A percentile compares a stretch with the other conserved stretches of the same genome.
Evolutionary conservation across 768 basidiomycete genomes (phyloP).

Genomic region (Myochromella boudieri): DNA sequence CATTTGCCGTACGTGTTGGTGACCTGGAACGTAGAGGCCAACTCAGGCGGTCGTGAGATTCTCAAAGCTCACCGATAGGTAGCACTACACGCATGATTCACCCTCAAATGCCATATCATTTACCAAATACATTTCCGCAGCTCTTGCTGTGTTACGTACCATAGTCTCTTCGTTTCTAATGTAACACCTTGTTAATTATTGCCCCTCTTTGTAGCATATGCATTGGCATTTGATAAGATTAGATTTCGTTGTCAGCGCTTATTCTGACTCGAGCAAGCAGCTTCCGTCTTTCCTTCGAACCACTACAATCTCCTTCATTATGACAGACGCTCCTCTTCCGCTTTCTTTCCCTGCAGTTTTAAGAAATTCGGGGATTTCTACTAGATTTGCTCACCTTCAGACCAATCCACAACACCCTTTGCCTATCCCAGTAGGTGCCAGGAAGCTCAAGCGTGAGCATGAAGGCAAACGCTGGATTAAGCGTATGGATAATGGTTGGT

Average conservation of each 20-base stretch:
- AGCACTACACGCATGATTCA: too few species aligned
- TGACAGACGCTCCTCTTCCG: slow-evolving; percentile 36
- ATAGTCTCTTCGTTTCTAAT: background rate
- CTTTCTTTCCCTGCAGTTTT: slow-evolving; percentile 75
- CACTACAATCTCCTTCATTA: background rate
- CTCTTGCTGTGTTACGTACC: background rate
- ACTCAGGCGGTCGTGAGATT: background rate
- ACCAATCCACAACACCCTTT: slow-evolving; percentile 16
- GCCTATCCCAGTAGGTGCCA: slow-evolving; percentile 22
- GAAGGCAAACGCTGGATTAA: slow-evolving; percentile 80
- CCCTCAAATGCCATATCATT: too few species aligned
- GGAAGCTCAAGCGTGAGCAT: slow-evolving; percentile 50
- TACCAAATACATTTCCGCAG: too few species aligned
- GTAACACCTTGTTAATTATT: background rate
- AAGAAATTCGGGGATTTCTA: slow-evolving; percentile 53
- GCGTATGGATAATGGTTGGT: slow-evolving; percentile 75
- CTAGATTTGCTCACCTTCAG: slow-evolving; percentile 55
- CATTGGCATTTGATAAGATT: slow-evolving; percentile 7
- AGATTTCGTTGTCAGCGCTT: background rate
- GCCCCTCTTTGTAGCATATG: background rate
- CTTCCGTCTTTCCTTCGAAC: background rate
- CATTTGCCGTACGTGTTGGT: slow-evolving; percentile 18
- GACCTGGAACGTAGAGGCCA: slow-evolving; percentile 10
- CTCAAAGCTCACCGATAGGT: too few species aligned
- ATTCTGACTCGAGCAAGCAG: slow-evolving; percentile 5